Percentiles rank a stretch among this genome's conserved stretches.
Conservation (phyloP, 345 rosid genomes). For the Dipteronia sinensis region DNA sequence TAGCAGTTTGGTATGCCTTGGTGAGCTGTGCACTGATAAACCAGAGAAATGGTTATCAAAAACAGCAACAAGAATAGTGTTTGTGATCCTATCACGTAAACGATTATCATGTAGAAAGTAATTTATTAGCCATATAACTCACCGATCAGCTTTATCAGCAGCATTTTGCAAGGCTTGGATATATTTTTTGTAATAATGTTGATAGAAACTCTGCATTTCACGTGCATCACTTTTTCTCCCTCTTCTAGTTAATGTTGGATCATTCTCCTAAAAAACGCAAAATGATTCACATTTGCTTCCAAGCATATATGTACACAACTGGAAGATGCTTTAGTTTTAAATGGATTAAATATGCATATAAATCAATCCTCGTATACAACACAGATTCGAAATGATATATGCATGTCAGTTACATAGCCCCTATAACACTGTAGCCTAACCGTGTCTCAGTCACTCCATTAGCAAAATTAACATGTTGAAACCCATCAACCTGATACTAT, state of each 20-base stretch:
- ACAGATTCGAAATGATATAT: neutral
- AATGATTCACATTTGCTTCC: neutral
- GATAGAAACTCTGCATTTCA: constrained; percentile 92
- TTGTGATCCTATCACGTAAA: neutral
- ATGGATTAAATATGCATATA: neutral
- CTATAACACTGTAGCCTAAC: neutral
- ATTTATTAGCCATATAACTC: constrained; percentile 28
- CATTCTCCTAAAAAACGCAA: constrained; percentile 56
- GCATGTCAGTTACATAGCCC: neutral
- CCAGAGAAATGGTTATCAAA: constrained; percentile 13
- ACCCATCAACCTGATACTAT: neutral
- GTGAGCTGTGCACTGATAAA: constrained; percentile 89
- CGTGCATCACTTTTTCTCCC: constrained; percentile 88
- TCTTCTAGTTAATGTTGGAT: constrained; percentile 74
- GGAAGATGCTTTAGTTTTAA: neutral
- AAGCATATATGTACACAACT: constrained; percentile 9
- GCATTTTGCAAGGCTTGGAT: constrained; percentile 89
- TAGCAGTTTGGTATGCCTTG: constrained; percentile 99
- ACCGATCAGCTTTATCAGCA: constrained; percentile 96
- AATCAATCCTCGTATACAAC: neutral
- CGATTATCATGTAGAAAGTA: neutral
- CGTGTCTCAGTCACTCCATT: neutral
- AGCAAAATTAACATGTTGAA: neutral
- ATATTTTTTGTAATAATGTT: constrained; percentile 81
- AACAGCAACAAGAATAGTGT: neutral